phyloP scores from a whole-genome alignment of 495 filamentous ascomycete genomes.

The Penicillium manginii region DNA sequence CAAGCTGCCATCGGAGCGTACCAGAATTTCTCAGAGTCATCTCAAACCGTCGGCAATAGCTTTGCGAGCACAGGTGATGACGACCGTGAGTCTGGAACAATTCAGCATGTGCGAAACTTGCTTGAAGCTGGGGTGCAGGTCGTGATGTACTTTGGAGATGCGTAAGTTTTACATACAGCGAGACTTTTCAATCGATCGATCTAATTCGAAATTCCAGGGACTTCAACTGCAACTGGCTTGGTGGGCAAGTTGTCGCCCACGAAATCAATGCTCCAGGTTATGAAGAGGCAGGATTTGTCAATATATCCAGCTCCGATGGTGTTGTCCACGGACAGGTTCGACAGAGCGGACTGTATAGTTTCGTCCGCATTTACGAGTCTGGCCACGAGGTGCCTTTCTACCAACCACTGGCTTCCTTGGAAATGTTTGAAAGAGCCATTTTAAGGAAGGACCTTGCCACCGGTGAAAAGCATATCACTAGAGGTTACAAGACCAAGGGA shows the following conservation, averaged over 20 bases:
- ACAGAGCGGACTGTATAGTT: slow-evolving; percentile 70
- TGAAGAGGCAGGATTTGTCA: slow-evolving; percentile 53
- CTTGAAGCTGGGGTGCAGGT: slow-evolving; percentile 57
- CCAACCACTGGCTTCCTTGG: slow-evolving; percentile 63
- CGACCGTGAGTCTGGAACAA: slow-evolving; percentile 52
- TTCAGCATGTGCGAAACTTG: slow-evolving; percentile 52
- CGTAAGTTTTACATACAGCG: slow-evolving; percentile 23
- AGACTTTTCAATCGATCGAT: background rate
- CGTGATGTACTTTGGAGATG: slow-evolving; percentile 62
- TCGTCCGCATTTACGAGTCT: slow-evolving; percentile 69
- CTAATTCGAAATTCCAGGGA: slow-evolving; percentile 34
- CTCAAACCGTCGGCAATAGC: slow-evolving; percentile 48
- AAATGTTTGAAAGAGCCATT: slow-evolving; percentile 62
- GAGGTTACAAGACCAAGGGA: slow-evolving; percentile 52
- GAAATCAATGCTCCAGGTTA: slow-evolving; percentile 52
- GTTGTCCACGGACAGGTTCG: slow-evolving; percentile 67
- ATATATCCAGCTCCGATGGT: slow-evolving; percentile 58
- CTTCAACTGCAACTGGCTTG: slow-evolving; percentile 67
- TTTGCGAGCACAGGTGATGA: slow-evolving; percentile 63
- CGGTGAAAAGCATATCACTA: slow-evolving; percentile 41
- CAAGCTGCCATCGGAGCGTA: slow-evolving; percentile 62
- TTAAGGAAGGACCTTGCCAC: slow-evolving; percentile 62
- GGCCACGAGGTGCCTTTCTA: slow-evolving; percentile 76
- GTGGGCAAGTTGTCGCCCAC: slow-evolving; percentile 54
- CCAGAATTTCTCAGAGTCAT: slow-evolving; percentile 57